Conservation (phyloP, 2,329 filamentous ascomycete genomes). For the Arachnomyces sp. region DNA sequence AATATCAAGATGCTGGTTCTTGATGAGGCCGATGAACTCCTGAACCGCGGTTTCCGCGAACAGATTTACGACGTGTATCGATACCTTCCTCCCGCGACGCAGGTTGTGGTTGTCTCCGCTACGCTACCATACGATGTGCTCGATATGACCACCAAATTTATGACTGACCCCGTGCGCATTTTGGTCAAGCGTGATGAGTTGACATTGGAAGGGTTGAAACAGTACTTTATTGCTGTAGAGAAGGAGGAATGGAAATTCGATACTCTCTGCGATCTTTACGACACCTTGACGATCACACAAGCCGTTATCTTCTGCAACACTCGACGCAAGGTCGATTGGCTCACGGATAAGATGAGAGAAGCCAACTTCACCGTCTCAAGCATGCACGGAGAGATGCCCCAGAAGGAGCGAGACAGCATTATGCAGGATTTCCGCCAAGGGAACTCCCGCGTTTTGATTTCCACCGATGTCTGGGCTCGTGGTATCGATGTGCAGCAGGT, state of each 20-base stretch:
- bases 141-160: slow-evolving; percentile 99
- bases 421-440: slow-evolving; percentile 99
- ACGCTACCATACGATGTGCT: slow-evolving; percentile 96
- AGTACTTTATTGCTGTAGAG: slow-evolving; percentile 98
- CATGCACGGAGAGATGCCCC: slow-evolving; percentile 99
- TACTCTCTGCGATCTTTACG: slow-evolving; percentile 95
- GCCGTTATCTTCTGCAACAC: slow-evolving; percentile 99
- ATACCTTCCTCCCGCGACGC: slow-evolving; percentile 89
- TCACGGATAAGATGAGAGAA: slow-evolving; percentile 98
- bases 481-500: slow-evolving; percentile 99
- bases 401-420: slow-evolving; percentile 95
- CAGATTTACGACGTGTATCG: slow-evolving; percentile 99
- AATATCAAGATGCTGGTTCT: slow-evolving; percentile 73
- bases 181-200: slow-evolving; percentile 98
- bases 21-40: slow-evolving; percentile 67
- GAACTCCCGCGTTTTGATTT: slow-evolving; percentile 91
- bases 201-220: slow-evolving; percentile 93
- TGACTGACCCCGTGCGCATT: slow-evolving; percentile 95
- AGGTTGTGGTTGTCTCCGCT: slow-evolving; percentile 96
- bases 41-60: slow-evolving; percentile 93
- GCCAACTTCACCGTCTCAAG: slow-evolving; percentile 97
- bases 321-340: slow-evolving; percentile 96
- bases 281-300: slow-evolving; percentile 96
- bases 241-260: slow-evolving; percentile 99
- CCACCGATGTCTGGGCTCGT: slow-evolving; percentile 94